Conservation (phyloP, 106 monocot genomes). For the Apostasia ramifera region DNA sequence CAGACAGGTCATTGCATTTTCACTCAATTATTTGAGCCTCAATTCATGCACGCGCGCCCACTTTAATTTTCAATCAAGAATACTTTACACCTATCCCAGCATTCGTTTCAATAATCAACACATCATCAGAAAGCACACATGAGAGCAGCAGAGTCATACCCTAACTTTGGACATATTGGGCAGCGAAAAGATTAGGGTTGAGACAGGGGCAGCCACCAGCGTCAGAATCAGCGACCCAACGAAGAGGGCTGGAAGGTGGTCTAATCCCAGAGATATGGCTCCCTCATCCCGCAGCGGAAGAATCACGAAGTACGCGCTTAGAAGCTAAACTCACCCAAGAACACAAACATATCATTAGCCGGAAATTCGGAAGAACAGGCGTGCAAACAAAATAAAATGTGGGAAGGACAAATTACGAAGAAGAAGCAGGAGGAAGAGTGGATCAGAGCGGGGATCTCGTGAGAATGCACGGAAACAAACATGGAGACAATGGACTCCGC, state of each 20-base stretch:
- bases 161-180: conserved; percentile 69
- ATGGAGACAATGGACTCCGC: conserved; percentile 36
- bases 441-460: conserved; percentile 70
- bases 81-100: no score
- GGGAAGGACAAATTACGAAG: conserved; percentile 46
- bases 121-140: background rate
- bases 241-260: conserved; percentile 67
- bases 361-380: background rate
- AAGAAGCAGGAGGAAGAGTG: conserved; percentile 84
- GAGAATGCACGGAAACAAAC: conserved; percentile 64
- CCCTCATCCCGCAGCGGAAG: conserved; percentile 88
- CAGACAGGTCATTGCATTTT: no score
- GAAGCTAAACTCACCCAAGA: conserved; percentile 8
- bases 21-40: no score
- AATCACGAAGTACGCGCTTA: conserved; percentile 88
- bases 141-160: conserved; percentile 19
- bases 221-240: conserved; percentile 75
- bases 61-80: no score
- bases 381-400: background rate
- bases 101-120: no score
- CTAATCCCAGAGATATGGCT: conserved; percentile 75
- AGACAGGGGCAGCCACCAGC: conserved; percentile 66
- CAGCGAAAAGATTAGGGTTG: conserved; percentile 71
- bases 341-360: background rate
- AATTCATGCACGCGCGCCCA: no score